A percentile compares a stretch with the other conserved stretches of the same genome.
Conservation (phyloP, 2,329 filamentous ascomycete species). For the Colletotrichum sp. region DNA sequence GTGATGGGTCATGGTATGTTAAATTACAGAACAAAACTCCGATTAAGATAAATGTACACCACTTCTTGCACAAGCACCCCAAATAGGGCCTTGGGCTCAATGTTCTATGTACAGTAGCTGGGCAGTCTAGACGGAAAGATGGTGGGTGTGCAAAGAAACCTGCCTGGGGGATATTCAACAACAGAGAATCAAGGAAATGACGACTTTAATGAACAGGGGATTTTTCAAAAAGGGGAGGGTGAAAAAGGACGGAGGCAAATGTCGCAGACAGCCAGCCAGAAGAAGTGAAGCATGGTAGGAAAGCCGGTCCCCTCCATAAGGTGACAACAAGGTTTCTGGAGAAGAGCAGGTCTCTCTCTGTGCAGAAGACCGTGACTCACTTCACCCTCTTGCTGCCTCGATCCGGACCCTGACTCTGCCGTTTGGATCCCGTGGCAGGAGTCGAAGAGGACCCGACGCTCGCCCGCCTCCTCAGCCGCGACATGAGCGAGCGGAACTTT, state of each 20-base stretch:
- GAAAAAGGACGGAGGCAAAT: not conserved
- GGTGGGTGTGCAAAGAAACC: not conserved
- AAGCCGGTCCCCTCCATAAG: not conserved
- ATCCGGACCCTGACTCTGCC: conserved; percentile 29
- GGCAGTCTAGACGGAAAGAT: not conserved
- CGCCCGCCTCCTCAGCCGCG: conserved; percentile 30
- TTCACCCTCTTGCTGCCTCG: conserved; percentile 38
- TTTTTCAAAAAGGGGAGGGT: not conserved
- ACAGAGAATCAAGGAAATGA: not conserved
- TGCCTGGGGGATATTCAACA: not conserved
- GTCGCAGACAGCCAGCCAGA: not conserved
- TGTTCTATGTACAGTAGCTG: not conserved
- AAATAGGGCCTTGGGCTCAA: not conserved
- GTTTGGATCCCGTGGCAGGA: conserved; percentile 34
- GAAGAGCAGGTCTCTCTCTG: not conserved
- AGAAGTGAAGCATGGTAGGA: not conserved
- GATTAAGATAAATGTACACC: not conserved
- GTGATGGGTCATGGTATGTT: not conserved
- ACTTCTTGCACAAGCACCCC: not conserved
- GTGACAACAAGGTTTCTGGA: not conserved
- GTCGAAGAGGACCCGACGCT: conserved; percentile 20
- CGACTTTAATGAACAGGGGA: not conserved
- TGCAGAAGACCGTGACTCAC: conserved; percentile 25
- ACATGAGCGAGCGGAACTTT: conserved; percentile 36
- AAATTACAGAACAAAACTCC: not conserved